Evolutionary conservation across 2,329 filamentous ascomycete genomes (phyloP), one percentile per base, ranked within the genome.

Genomic region (Trichoderma atrobrunneum): DNA sequence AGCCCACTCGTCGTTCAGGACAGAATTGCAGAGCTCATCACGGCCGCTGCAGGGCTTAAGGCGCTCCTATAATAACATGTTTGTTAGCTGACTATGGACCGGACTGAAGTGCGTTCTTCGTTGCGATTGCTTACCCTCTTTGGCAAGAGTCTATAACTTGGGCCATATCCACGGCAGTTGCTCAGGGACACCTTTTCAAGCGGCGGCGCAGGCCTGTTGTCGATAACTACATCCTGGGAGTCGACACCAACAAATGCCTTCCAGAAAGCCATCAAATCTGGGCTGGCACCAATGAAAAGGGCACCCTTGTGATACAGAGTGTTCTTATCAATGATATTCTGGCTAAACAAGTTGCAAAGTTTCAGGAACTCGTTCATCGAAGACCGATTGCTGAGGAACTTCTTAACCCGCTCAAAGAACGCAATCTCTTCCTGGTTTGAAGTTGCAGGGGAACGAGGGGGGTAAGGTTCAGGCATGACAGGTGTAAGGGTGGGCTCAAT

Each of bases 1-100:
- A 2, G 96, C 96, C 96, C 96, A 99, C 76, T 98, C 93, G 77
- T 99, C 96, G 76, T 99, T 99, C 70, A 99, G 86, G 0, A 99
- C 95, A 28, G 92, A 91, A 76, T 93, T 92, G 83, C 96, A 99
- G 76, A 99, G 91, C 80, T 97, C 94, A 79, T 99, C 96, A 60
- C 96, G 92, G 12, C 96, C 96, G 78, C 93, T 96, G 84, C 96
- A 99, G 1, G 92, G 90, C 84, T 97, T 97, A 73, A 96, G 90
- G 12, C 94, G 92, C 80, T 98, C 96, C 85, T 89, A 43, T 8
- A 43, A 16, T 48, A 24, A 34, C 18, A 8, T 66, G 18, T 56
- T 0, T 43, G 72, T 78, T 60, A 78, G 77, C 62, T 70, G 18
- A 64, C 18, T 10, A 28, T 34, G 11, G 56, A 16, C 7, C 11